Evolutionary conservation across 345 rosid species (phyloP), one percentile per base, ranked within the genome.

Genomic region (Combretum micranthum): DNA sequence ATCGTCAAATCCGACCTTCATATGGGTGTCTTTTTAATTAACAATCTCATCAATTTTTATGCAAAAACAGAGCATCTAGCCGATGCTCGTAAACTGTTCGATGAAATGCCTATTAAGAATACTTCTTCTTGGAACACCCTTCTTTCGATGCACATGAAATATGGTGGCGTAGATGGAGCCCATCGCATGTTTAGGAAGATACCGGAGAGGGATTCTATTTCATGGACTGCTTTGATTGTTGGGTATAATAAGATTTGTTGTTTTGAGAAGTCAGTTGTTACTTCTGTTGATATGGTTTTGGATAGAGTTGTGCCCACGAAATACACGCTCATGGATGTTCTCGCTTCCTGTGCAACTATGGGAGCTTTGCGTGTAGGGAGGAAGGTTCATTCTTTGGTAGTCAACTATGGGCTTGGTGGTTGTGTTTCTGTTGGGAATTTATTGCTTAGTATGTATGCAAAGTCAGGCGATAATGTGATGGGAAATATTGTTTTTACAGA

Each of bases 181-280:
- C 63, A 23, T 52, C 25, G 42, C 2, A 55, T 87, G 63, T 83
- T 90, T 52, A 43, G 66, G 61, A 74, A 57, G 22, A 64, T 87
- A 20, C 96, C 94, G 20, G 52, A 49, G 18, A 79, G 75, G n/a
- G 92, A 88, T 72, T 86, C 96, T 8, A 95, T 88, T 64, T 82
- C 96, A 0, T 91, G 98, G 90, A 81, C 95, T 2, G 77, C 84
- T 0, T 79, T 91, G 82, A n/a, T n/a, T n/a, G n/a, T n/a, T n/a
- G n/a, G n/a, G n/a, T n/a, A n/a, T n/a, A n/a, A n/a, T n/a, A n/a
- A n/a, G n/a, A n/a, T n/a, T n/a, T n/a, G n/a, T n/a, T n/a, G n/a
- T n/a, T n/a, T n/a, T n/a, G n/a, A n/a, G 15, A 81, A 68, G 52
- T 94, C 91, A 0, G 56, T 88, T 47, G 76, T 71, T 20, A 23